Conservation (phyloP, 1,139 yeast genomes). For the Sugiyamaella japonica region DNA sequence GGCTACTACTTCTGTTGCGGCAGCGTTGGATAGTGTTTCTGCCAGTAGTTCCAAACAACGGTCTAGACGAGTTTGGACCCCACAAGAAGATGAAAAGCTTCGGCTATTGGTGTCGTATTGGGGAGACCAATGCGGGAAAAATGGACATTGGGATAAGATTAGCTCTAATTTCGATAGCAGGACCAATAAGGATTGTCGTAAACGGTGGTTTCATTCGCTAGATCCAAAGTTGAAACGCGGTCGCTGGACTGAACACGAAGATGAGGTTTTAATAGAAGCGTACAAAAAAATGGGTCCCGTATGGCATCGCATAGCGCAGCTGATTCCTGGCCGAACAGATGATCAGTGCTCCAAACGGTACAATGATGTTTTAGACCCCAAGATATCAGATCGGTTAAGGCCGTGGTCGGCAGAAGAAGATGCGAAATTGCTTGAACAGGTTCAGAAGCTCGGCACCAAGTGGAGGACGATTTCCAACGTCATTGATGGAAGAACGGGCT, state of each 20-base stretch:
- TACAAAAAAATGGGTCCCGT: constrained; percentile 69
- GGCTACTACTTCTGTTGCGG: neutral
- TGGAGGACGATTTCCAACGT: constrained; percentile 81
- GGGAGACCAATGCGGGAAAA: constrained; percentile 87
- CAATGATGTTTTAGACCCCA: constrained; percentile 84
- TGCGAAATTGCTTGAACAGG: constrained; percentile 60
- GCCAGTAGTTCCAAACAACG: constrained; percentile 16
- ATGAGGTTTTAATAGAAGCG: constrained; percentile 61
- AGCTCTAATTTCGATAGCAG: constrained; percentile 69
- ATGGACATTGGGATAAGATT: constrained; percentile 69
- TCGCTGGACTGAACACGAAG: constrained; percentile 87
- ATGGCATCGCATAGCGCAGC: constrained; percentile 82
- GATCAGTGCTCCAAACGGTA: constrained; percentile 95
- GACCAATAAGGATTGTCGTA: constrained; percentile 88
- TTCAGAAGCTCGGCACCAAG: constrained; percentile 76
- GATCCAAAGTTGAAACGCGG: constrained; percentile 84
- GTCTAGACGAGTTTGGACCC: constrained; percentile 65
- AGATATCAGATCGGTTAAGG: constrained; percentile 70
- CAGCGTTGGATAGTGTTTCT: neutral
- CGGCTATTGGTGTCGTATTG: constrained; percentile 68
- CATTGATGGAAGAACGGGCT: constrained; percentile 78
- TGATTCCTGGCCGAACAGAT: constrained; percentile 82
- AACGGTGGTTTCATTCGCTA: constrained; percentile 82
- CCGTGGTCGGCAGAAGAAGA: constrained; percentile 86
- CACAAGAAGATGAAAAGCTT: constrained; percentile 73